Base-by-base conservation (phyloP, 108 stramenopile genomes). In the Cyclotella choctawhatcheeana region DNA sequence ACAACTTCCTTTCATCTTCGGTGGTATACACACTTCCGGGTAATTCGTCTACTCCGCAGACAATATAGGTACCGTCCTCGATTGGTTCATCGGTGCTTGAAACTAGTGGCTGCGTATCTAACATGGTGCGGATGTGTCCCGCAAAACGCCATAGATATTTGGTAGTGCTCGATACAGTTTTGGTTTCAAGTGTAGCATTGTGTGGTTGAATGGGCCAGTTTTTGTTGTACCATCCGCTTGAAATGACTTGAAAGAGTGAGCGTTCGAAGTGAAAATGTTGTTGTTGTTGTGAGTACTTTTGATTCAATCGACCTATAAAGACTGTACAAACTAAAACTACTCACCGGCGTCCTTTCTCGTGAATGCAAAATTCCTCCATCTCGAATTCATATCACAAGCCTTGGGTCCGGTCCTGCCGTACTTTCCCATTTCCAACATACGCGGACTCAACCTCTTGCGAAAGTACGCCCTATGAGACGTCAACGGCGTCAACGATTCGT, bases 331-430 rank as follows among this genome's bases (percentile, higher is more conserved):
- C 3, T 14, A 14, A 4, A 30, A 56, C 1, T 16, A 30, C 55
- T 56, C 55, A 56, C 55, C 32, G 20, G 8, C 24, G 37, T 73
- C 71, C 45, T 73, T 73, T 16, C 35, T 40, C 5, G 76, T 72
- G 35, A 77, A 77, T 2, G 76, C 69, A 30, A 77, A 77, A 21
- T 53, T 71, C 54, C 76, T 69, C 76, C 76, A 77, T 3, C 76
- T 60, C 20, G 31, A 33, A 29, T 77, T 44, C 26, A 45, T 44
- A 7, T 77, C 62, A 24, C 76, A 77, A 2, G 62, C 70, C 14
- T 50, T 62, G 0, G 76, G 71, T 20, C 76, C 76, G 12, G 69
- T 27, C 40, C 37, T 32, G 0, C 70, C 76, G 37, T 47, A 73
- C 47, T 73, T 63, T 26, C 56, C 67, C 34, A 70, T 58, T 44